Evolutionary conservation across 208 protist species (phyloP), one percentile per base, ranked within the genome.

Genomic region (Leishmania aethiopica): DNA sequence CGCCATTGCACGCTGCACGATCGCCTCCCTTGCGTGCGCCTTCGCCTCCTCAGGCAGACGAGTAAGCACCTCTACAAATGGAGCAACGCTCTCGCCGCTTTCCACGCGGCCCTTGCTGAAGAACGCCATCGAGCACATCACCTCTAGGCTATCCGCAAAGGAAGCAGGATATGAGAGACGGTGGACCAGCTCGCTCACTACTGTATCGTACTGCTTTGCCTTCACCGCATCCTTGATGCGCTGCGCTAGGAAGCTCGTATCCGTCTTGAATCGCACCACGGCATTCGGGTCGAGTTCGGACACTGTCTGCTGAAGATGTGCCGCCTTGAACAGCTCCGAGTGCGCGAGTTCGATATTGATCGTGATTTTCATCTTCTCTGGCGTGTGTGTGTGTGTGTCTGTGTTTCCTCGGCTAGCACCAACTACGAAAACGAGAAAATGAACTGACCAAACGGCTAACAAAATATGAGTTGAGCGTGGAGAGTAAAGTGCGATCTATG

Each of bases 321-420:
- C 67, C 55, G 91, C 89, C 13, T 86, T 85, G 28, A 84, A 17
- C 73, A 96, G 75, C 79, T 97, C 93, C 25, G 55, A 84, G 81
- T 96, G 88, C 22, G 83, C 75, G 5, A 97, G 82, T 82, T 97
- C 93, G 64, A 97, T 87, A 75, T 93, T 91, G 73, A 97, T 62
- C 10, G 90, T 96, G 42, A 97, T 94, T 47, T 89, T 88, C 95
- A 97, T 97, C 47, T 42, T 62, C 28, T 53, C 32, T 8, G 28
- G 32, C n/a, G 28, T 37, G n/a, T 35, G 49, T 53, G 49, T 66
- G n/a, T 64, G 4, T 64, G 25, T 64, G 25, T 64, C 7, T 66
- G 19, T 66, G 57, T 25, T 74, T 53, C 40, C 70, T 53, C 71
- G 51, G 57, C 51, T 25, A 78, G 28, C 66, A 22, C 69, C 75